These are phyloP conservation scores for Pyrus communis DNA, from an alignment of 306 rosid genomes.

Conservation along the genomic window DNA sequence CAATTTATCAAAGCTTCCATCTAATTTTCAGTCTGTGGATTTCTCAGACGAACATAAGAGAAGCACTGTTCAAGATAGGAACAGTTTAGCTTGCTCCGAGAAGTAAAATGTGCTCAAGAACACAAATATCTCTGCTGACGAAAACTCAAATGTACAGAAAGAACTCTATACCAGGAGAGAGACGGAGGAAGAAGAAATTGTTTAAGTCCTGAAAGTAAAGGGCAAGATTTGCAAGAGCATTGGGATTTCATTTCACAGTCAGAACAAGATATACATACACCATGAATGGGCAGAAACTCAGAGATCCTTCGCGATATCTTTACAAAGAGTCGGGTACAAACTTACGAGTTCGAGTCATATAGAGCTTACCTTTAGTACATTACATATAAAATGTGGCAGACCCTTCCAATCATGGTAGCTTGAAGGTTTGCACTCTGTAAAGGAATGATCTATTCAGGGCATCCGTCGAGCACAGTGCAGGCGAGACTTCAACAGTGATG, in stretches of 20 bases:
- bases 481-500: background rate
- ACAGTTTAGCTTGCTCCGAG: conserved; percentile 25
- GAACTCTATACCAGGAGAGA: background rate
- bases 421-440: background rate
- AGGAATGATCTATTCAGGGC: background rate
- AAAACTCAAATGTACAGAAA: background rate
- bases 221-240: background rate
- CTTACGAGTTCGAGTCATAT: background rate
- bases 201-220: background rate
- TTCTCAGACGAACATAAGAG: conserved; percentile 12
- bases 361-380: background rate
- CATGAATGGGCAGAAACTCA: background rate
- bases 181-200: background rate
- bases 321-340: background rate
- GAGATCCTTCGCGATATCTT: background rate
- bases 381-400: background rate
- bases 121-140: conserved; percentile 5
- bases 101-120: background rate
- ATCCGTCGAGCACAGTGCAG: background rate
- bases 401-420: background rate
- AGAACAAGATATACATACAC: background rate
- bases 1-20: conserved; percentile 10
- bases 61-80: conserved; percentile 17
- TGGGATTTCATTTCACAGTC: background rate
- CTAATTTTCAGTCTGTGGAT: conserved; percentile 8